Evolutionary conservation across 345 rosid species (phyloP).

Genomic region (Pistacia vera): DNA sequence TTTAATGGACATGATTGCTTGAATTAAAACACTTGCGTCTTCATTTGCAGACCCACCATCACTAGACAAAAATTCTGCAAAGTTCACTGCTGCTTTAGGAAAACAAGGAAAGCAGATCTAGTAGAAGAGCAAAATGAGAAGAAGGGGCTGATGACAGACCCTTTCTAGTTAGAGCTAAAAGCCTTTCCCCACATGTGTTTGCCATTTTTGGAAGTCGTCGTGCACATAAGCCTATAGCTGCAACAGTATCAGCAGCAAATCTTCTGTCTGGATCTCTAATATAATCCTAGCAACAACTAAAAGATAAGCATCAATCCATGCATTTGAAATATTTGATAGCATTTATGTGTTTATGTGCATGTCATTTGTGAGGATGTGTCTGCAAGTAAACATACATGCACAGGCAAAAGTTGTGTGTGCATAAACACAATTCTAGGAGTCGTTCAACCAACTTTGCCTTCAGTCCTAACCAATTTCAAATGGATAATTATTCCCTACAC

Average conservation of each 20-base stretch:
- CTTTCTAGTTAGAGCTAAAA: conserved; percentile 61
- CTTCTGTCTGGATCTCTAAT: conserved; percentile 86
- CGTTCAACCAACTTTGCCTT: neutral
- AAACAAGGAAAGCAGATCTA: conserved; percentile 12
- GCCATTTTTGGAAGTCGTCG: conserved; percentile 69
- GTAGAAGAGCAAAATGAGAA: conserved; percentile 1
- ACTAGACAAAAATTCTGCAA: conserved; percentile 62
- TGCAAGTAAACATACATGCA: neutral
- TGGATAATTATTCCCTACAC: too few species aligned
- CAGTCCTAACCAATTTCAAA: too few species aligned
- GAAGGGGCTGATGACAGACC: conserved; percentile 48
- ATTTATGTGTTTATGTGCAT: neutral
- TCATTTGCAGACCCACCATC: conserved; percentile 46
- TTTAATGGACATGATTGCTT: conserved; percentile 75
- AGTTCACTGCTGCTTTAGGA: conserved; percentile 24
- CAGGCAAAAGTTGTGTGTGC: neutral
- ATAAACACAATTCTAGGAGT: neutral
- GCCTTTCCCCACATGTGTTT: conserved; percentile 69
- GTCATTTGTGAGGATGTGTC: neutral
- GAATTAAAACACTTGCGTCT: conserved; percentile 76
- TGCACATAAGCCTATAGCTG: conserved; percentile 88
- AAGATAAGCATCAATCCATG: conserved; percentile 38
- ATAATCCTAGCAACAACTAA: conserved; percentile 70
- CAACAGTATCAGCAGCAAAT: conserved; percentile 87
- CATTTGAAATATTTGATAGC: conserved; percentile 3